Evolutionary conservation across 805 yeast genomes (phyloP), one percentile per base, ranked within the genome.

Genomic region (Schwanniomyces pseudopolymorphus): DNA sequence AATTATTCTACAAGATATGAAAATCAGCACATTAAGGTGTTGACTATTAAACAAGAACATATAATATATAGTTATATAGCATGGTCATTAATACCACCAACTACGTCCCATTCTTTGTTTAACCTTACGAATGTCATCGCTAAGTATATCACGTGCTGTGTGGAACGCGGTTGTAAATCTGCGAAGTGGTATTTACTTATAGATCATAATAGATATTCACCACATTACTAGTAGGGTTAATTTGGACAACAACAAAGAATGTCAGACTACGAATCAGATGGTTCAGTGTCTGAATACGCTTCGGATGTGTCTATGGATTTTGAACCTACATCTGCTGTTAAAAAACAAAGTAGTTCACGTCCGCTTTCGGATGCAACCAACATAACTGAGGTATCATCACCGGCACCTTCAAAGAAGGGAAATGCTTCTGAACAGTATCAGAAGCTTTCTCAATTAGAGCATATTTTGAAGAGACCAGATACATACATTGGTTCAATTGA

Each of bases 401-500:
- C 38, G 6, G 11, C 28, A 10, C n/a, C 45, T 35, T 9, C 28
- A 8, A 36, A 26, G 20, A 24, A 28, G 7, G 53, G 56, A 6
- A 62, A 55, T 49, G 84, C 83, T 5, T 78, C 84, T 4, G 87
- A 86, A 44, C 90, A 88, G 58, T 94, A 94, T 70, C 98, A 92
- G 68, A 89, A 88, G 72, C 83, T 94, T 40, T 85, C 97, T 3
- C 99, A 92, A 68, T 76, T 94, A 58, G 98, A 94, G 62, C 99
- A 94, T 75, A 92, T 94, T 47, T 75, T 94, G 60, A 90, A 90
- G 66, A 85, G 99, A 67, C 99, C 99, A 0, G 99, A 94, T 66
- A 92, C 99, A 2, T 94, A 94, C 68, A 85, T 94, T 56, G 99
- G 99, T 5, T 90, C 97, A 1, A 86, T 91, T 20, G 99, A 94